A percentile compares a stretch with the other conserved stretches of the same genome.
Conservation (phyloP, 371 early-diverging fungal species). For the Massospora cicadina region DNA sequence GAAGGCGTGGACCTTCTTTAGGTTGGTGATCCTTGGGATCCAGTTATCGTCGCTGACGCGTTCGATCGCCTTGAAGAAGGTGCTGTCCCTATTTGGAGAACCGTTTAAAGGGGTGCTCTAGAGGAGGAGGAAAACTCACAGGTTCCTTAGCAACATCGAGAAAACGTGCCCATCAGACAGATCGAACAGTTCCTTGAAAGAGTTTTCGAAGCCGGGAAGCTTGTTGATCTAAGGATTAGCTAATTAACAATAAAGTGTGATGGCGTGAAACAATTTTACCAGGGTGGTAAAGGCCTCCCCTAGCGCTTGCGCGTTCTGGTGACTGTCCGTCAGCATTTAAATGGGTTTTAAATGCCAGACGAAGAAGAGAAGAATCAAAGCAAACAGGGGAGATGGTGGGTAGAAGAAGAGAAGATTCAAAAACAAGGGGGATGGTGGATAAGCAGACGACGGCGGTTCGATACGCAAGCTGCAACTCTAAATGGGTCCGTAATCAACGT, state of each 20-base stretch:
- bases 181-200: not conserved
- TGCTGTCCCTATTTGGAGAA: not conserved
- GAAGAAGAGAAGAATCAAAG: no score
- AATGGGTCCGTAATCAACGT: no score
- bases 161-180: not conserved
- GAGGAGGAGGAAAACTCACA: not conserved
- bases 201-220: slow-evolving; percentile 3
- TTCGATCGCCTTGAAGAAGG: not conserved
- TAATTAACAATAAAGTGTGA: not conserved
- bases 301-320: slow-evolving; percentile 2
- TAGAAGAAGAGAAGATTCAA: no score
- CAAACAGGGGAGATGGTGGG: no score
- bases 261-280: not conserved
- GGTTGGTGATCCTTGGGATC: not conserved
- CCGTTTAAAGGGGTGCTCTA: not conserved
- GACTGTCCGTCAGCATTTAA: no score
- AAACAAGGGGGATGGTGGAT: no score
- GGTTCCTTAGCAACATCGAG: not conserved
- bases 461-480: no score
- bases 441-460: no score
- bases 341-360: no score
- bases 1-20: not conserved
- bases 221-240: not conserved
- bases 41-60: not conserved
- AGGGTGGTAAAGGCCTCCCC: slow-evolving; percentile 2